Percentiles rank a stretch among this genome's conserved stretches.
Conservation (phyloP, 2,329 filamentous ascomycete genomes). For the Didymella glomerata region DNA sequence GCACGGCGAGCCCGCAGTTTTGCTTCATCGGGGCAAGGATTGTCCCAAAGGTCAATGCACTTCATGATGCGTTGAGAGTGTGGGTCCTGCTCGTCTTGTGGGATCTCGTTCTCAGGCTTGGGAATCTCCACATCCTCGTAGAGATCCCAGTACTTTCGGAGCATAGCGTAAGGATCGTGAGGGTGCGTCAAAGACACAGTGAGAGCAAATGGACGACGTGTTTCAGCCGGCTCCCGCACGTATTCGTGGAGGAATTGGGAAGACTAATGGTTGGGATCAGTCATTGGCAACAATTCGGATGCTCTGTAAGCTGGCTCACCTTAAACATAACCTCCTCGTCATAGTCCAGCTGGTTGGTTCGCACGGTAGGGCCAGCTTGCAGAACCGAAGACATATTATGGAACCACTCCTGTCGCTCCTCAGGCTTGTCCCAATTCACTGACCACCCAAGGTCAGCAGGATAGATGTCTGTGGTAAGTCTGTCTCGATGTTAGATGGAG, state of each 20-base stretch:
- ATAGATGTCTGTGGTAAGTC: conserved; percentile 94
- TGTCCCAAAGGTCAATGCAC: conserved; percentile 85
- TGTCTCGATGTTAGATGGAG: conserved; percentile 36
- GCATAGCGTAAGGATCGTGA: conserved; percentile 94
- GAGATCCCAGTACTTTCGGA: conserved; percentile 89
- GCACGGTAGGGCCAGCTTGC: conserved; percentile 85
- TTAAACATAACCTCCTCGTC: conserved; percentile 97
- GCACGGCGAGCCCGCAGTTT: conserved; percentile 85
- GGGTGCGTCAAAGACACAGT: conserved; percentile 94
- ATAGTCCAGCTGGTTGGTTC: conserved; percentile 94
- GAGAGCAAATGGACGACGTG: conserved; percentile 79
- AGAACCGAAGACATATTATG: conserved; percentile 95
- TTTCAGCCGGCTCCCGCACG: conserved; percentile 77
- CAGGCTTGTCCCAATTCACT: conserved; percentile 92
- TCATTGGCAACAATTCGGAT: conserved; percentile 64
- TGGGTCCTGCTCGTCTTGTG: conserved; percentile 81
- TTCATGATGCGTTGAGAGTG: conserved; percentile 88
- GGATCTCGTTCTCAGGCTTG: conserved; percentile 78
- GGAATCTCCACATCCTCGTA: conserved; percentile 91
- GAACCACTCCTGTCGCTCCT: conserved; percentile 86
- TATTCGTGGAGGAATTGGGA: conserved; percentile 91
- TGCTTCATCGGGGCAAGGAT: conserved; percentile 83
- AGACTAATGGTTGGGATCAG: conserved; percentile 65
- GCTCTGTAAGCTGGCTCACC: conserved; percentile 32
- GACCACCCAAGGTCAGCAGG: conserved; percentile 94